Conservation (phyloP, 495 filamentous ascomycete genomes). For the Cladorrhinum samala region DNA sequence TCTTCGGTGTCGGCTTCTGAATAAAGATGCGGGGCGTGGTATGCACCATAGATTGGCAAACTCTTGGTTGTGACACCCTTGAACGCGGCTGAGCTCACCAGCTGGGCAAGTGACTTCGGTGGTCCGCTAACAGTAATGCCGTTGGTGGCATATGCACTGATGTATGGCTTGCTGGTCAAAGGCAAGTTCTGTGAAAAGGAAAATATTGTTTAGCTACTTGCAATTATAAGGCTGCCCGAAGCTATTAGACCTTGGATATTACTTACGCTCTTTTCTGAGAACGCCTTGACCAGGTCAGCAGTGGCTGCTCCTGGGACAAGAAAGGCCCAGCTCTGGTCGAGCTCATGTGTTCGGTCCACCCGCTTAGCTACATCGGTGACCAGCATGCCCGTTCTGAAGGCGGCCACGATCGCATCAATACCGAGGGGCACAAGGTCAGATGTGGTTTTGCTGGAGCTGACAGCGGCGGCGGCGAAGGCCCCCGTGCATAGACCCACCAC, state of each 20-base stretch:
- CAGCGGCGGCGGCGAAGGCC: constrained; percentile 59
- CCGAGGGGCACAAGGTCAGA: constrained; percentile 56
- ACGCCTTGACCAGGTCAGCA: neutral
- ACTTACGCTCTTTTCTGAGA: neutral
- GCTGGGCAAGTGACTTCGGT: neutral
- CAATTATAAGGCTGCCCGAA: neutral
- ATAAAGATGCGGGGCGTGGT: constrained; percentile 67
- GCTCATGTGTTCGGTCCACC: constrained; percentile 38
- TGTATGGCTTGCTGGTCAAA: constrained; percentile 19
- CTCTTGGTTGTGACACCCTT: constrained; percentile 49
- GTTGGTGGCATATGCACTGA: constrained; percentile 50
- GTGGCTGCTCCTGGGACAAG: constrained; percentile 22
- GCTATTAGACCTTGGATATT: too few relatives aligned
- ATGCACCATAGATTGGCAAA: constrained; percentile 64
- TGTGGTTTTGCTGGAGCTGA: constrained; percentile 56
- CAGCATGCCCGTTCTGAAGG: constrained; percentile 59
- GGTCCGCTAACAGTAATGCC: constrained; percentile 57
- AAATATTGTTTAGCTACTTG: neutral
- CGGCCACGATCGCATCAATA: constrained; percentile 58
- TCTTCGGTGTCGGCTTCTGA: constrained; percentile 48
- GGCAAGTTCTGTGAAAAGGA: neutral
- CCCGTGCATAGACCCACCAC: constrained; percentile 62
- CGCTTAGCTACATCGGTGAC: constrained; percentile 43
- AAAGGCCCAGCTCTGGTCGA: constrained; percentile 45
- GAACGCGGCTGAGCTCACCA: neutral